These are phyloP conservation scores for Phytophthora tentaculata DNA, from an alignment of 352 stramenopile species.

Conservation along the genomic window DNA sequence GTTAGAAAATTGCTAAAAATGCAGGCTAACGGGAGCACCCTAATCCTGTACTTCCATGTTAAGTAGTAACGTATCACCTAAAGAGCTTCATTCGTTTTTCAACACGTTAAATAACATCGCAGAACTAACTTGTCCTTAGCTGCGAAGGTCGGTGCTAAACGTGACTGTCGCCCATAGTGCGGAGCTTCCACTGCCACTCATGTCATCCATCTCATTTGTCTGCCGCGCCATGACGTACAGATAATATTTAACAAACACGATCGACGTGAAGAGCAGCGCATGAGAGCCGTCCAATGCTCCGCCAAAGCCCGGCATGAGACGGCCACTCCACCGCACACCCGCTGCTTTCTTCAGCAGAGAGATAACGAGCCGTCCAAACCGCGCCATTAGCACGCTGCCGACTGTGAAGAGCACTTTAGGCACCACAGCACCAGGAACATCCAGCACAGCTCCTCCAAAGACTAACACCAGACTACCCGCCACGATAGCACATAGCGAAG, in stretches of 20 bases:
- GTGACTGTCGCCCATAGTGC: slow-evolving; percentile 34
- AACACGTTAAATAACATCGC: slow-evolving; percentile 29
- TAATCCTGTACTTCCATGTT: too few relatives aligned
- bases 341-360: slow-evolving; percentile 94
- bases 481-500: slow-evolving; percentile 44
- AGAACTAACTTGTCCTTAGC: slow-evolving; percentile 4
- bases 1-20: too few relatives aligned
- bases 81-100: slow-evolving; percentile 28
- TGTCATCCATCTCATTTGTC: slow-evolving; percentile 12
- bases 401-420: slow-evolving; percentile 79
- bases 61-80: background rate
- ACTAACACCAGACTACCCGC: slow-evolving; percentile 46
- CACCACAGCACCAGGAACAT: slow-evolving; percentile 51
- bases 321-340: slow-evolving; percentile 92
- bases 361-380: slow-evolving; percentile 92
- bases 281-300: slow-evolving; percentile 92
- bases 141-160: slow-evolving; percentile 32
- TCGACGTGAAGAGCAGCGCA: slow-evolving; percentile 88
- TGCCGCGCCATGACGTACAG: slow-evolving; percentile 39
- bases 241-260: slow-evolving; percentile 59
- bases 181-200: slow-evolving; percentile 25
- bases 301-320: slow-evolving; percentile 93
- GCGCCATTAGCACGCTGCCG: slow-evolving; percentile 86
- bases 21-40: too few relatives aligned
- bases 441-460: slow-evolving; percentile 38